Evolutionary conservation across 2,329 filamentous ascomycete genomes (phyloP).

Genomic region (Trichoderma sp.): DNA sequence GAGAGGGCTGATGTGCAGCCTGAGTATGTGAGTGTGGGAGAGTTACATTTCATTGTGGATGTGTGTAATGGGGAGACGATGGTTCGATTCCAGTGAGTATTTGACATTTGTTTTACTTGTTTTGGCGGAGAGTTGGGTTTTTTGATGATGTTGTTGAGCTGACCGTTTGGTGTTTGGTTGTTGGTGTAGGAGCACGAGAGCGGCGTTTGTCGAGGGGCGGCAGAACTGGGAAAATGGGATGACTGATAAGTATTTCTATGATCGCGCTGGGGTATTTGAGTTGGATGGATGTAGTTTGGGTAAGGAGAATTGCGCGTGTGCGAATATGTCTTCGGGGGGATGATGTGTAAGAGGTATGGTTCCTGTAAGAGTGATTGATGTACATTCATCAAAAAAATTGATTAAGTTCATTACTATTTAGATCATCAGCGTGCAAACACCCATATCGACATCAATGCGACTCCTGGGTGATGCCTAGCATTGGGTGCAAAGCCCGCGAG

Average conservation of each 20-base stretch:
- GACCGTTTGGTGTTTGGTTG: neutral
- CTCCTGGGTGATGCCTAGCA: no score
- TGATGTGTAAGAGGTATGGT: neutral
- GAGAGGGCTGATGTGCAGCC: neutral
- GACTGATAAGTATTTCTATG: neutral
- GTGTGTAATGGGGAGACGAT: neutral
- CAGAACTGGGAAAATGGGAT: neutral
- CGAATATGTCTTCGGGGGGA: neutral
- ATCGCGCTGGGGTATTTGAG: neutral
- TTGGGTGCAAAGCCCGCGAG: no score
- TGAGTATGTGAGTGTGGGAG: conserved; percentile 9
- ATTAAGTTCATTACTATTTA: no score
- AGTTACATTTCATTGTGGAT: conserved; percentile 20
- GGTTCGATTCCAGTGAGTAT: conserved; percentile 18
- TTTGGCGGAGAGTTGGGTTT: neutral
- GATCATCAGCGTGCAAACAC: no score
- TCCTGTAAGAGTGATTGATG: neutral
- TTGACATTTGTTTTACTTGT: neutral
- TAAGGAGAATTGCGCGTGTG: neutral
- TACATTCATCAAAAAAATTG: no score
- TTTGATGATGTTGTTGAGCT: neutral
- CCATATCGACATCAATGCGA: no score
- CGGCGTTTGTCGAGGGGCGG: neutral
- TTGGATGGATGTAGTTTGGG: neutral
- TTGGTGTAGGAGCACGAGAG: neutral